phyloP scores from a whole-genome alignment of 2,329 filamentous ascomycete species.

The Penicillium griseofulvum region DNA sequence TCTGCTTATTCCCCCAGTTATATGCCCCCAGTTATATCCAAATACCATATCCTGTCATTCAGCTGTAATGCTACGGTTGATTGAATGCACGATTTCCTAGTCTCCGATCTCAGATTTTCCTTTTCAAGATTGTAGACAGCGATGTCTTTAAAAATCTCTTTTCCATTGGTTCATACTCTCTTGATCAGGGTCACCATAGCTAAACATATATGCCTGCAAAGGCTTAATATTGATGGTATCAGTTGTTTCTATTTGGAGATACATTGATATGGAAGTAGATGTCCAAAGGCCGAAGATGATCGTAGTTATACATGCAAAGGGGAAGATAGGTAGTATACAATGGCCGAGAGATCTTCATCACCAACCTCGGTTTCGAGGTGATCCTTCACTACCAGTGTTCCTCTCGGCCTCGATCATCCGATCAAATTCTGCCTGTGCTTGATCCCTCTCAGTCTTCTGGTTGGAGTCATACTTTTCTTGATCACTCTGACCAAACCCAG shows the following conservation, averaged over 20 bases:
- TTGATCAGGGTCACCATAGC: background rate
- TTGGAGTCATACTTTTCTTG: slow-evolving; percentile 20
- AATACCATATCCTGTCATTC: slow-evolving; percentile 1
- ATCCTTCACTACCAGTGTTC: slow-evolving; percentile 21
- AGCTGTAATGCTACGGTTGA: background rate
- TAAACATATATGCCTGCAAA: slow-evolving; percentile 20
- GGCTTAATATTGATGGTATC: slow-evolving; percentile 16
- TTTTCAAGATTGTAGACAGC: slow-evolving; percentile 8
- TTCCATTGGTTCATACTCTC: background rate
- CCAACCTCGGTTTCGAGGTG: slow-evolving; percentile 18
- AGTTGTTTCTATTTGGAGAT: slow-evolving; percentile 4
- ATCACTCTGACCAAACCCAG: background rate
- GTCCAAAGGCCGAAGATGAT: background rate
- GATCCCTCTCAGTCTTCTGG: slow-evolving; percentile 32
- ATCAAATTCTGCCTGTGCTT: slow-evolving; percentile 46
- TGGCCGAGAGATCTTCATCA: background rate
- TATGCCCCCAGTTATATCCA: slow-evolving; percentile 1
- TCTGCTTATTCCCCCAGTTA: slow-evolving; percentile 1
- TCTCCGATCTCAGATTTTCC: background rate
- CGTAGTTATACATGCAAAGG: slow-evolving; percentile 12
- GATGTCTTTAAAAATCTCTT: background rate
- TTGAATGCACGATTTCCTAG: background rate
- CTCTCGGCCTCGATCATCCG: slow-evolving; percentile 43
- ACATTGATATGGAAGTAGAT: background rate
- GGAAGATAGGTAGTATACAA: background rate